Evolutionary conservation across 1,139 yeast genomes (phyloP), one percentile per base, ranked within the genome.

Genomic region (Wickerhamiella infanticola): DNA sequence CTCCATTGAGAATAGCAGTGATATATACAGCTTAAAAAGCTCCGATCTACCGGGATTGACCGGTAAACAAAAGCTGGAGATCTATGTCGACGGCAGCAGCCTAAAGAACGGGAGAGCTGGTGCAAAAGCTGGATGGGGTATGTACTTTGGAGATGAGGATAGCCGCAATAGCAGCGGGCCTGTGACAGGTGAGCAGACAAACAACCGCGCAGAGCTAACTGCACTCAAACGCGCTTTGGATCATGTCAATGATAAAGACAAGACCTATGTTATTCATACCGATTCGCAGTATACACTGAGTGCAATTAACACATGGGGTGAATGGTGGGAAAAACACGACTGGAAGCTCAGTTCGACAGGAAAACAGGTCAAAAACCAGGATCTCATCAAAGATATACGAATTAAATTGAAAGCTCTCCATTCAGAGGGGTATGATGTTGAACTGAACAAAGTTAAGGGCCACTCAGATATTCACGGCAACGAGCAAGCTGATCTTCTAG

Each of bases 151-250:
- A 0, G 62, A 57, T 0, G 59, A 60, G 24, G 82, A 80, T 56
- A 50, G 65, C 3, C 64, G 79, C 40, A 81, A 81, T 58, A 64
- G 68, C 3, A 68, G 77, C 1, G 73, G 66, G 27, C 75, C 78
- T 0, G 64, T 79, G 35, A 66, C 64, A 1, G 71, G 65, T 1
- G 62, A 62, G 5, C 83, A 79, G 39, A 85, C 95, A 0, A 88
- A 85, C 56, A 88, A 82, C 55, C 66, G 86, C 41, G 94, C 94
- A 2, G 96, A 88, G 60, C 68, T 86, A 24, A 59, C 65, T 23
- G 96, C 94, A 0, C 68, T 82, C 25, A 59, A 63, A 5, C 69
- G 68, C 41, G 93, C 93, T 0, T 59, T 81, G 45, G 33, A 39
- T 11, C 24, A 44, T 8, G 23, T 47, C 33, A 26, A 26, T 7